Base-by-base conservation (phyloP, 208 protist species). In the Angomonas ambiguus region DNA sequence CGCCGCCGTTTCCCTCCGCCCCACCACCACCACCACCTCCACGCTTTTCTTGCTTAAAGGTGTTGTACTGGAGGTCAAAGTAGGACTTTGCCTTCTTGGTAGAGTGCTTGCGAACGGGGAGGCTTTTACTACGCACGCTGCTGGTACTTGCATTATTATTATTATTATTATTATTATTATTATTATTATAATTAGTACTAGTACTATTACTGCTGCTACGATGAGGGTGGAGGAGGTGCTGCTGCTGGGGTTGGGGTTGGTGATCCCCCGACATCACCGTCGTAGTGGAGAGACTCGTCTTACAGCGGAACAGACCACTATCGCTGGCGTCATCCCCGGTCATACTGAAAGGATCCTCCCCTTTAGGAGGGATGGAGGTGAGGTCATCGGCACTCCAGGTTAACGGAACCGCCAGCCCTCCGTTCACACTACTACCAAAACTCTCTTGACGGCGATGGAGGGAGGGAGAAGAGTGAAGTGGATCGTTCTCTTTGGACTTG, bases 121-220 rank as follows among this genome's bases (percentile, higher is more conserved):
- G 34, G 18, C 34, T 51, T 5, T 24, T 51, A 53, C 20, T 42
- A 2, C 32, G 24, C 3, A 13, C 3, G 45, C 30, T 61, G n/a
- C 30, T 61, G 24, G 31, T 61, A 32, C 24, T 61, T 8, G 30
- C 22, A 41, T 41, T 41, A 24, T 5, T 42, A 18, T 32, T 61
- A 31, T 61, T 61, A 30, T 58, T 4, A 28, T 4, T 58, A 28
- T 58, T 58, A 18, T 61, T 61, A 32, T 61, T 61, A 13, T n/a
- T 59, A 28, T 4, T 59, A 13, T 4, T 59, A 28, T 4, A 18
- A 13, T 5, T 24, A 13, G 6, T 28, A 22, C 16, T 31, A n/a
- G 25, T 2, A 28, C 34, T 32, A 2, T 33, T 1, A 16, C 53
- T 20, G 34, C 2, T 59, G 53, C 53, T 31, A 24, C 27, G 22